Evolutionary conservation across 2,329 filamentous ascomycete species (phyloP).

Genomic region (Epichloe gansuensis): DNA sequence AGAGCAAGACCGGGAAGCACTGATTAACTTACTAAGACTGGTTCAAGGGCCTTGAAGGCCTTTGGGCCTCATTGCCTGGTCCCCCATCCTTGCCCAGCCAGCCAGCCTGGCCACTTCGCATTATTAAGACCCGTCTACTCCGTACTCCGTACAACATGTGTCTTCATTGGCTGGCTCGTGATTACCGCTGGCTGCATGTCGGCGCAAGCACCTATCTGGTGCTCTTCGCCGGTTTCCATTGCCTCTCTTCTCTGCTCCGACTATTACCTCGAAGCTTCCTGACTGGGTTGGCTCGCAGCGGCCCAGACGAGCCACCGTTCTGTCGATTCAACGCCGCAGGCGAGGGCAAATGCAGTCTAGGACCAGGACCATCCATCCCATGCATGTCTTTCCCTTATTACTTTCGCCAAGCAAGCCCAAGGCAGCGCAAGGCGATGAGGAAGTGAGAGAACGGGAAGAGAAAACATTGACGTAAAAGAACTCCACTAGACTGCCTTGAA

Average conservation of each 20-base stretch:
- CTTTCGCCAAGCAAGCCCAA: background rate
- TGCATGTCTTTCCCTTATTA: background rate
- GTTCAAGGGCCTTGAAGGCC: background rate
- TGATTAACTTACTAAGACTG: background rate
- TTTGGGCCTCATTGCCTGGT: background rate
- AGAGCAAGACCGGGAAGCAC: no score
- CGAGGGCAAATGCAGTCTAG: background rate
- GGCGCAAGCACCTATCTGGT: slow-evolving; percentile 1
- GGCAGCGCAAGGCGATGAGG: background rate
- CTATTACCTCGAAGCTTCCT: background rate
- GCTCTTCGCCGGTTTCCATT: slow-evolving; percentile 3
- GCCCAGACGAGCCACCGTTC: background rate
- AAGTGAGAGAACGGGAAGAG: background rate
- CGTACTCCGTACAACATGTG: no score
- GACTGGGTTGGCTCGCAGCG: background rate
- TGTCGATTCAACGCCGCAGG: background rate
- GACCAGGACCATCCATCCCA: background rate
- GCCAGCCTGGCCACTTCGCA: slow-evolving; percentile 3
- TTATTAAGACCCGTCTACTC: background rate
- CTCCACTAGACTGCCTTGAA: background rate
- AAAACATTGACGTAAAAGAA: background rate
- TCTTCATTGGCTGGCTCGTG: slow-evolving; percentile 2
- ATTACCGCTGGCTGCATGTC: background rate
- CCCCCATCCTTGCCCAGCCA: background rate
- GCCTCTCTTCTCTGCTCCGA: background rate